phyloP scores from a whole-genome alignment of 2,329 filamentous ascomycete genomes.

The Colletotrichum sp. region DNA sequence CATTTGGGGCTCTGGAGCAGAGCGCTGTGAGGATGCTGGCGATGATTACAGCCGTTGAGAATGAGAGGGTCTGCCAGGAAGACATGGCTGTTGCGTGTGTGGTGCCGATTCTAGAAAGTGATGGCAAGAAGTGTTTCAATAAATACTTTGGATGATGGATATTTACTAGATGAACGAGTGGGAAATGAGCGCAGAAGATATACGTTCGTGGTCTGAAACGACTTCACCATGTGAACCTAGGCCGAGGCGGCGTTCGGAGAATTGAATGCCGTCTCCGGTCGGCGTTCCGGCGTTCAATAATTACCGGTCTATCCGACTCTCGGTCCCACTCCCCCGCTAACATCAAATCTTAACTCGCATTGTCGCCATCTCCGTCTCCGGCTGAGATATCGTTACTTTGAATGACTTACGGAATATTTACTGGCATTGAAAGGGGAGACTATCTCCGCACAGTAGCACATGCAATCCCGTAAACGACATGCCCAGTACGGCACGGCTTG shows the following conservation, averaged over 20 bases:
- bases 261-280: background rate
- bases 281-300: background rate
- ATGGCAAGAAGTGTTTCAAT: rapidly evolving
- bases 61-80: rapidly evolving
- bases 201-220: background rate
- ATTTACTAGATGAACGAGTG: background rate
- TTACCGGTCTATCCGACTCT: background rate
- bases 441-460: rapidly evolving
- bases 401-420: rapidly evolving
- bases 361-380: background rate
- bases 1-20: background rate
- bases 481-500: background rate
- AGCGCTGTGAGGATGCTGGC: background rate
- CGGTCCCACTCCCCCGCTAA: background rate
- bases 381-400: background rate
- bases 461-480: background rate
- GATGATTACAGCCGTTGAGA: background rate
- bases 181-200: background rate
- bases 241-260: background rate
- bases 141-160: background rate
- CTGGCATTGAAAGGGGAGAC: background rate
- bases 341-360: background rate
- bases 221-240: background rate
- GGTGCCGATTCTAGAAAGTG: background rate
- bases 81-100: background rate